Evolutionary conservation across 257 asterid species (phyloP).

Genomic region (Solanum raphanifolium): DNA sequence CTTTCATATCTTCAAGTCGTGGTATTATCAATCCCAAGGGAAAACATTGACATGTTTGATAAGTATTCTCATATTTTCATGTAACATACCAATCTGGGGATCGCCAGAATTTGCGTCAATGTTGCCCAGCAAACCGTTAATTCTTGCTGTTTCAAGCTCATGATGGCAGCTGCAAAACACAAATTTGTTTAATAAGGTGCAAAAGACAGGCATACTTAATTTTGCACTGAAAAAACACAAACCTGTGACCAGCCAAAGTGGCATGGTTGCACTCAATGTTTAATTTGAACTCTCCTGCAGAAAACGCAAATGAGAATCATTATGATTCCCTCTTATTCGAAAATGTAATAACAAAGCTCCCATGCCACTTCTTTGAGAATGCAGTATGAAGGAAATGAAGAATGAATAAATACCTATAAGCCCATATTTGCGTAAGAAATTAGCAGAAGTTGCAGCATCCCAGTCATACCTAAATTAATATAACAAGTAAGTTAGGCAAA

Average conservation of each 20-base stretch:
- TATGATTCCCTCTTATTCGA: not conserved
- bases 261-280: conserved; percentile 99
- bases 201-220: not conserved
- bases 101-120: conserved; percentile 94
- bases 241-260: conserved; percentile 97
- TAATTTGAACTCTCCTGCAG: conserved; percentile 79
- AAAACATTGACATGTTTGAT: not conserved
- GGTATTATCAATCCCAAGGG: not conserved
- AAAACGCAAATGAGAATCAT: not conserved
- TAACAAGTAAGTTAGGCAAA: not conserved
- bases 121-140: conserved; percentile 86
- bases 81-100: conserved; percentile 67
- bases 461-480: conserved; percentile 69
- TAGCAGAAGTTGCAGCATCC: conserved; percentile 98
- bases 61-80: not conserved
- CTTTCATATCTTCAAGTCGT: not conserved
- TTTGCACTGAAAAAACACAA: not conserved
- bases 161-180: conserved; percentile 63
- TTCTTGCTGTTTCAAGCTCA: conserved; percentile 95
- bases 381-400: not conserved
- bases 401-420: conserved; percentile 44
- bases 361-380: not conserved
- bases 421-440: conserved; percentile 86
- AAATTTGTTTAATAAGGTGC: not conserved
- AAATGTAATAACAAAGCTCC: not conserved